phyloP scores from a whole-genome alignment of 306 rosid species.

The Mimosa pudica region DNA sequence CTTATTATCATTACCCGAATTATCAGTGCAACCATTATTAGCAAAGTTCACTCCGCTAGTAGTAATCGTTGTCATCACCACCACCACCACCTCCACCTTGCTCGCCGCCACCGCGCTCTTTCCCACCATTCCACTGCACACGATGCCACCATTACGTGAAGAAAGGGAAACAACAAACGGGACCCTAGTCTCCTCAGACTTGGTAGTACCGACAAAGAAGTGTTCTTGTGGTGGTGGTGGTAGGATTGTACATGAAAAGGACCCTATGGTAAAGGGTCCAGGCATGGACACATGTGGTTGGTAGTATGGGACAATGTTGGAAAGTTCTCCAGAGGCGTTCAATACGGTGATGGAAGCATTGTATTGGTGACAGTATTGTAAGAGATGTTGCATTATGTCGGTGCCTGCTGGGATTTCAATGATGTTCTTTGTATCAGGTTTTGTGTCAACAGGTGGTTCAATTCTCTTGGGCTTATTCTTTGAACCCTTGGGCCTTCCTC shows the following conservation, averaged over 20 bases:
- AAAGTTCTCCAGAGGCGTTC: conserved; percentile 50
- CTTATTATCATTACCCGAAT: background rate
- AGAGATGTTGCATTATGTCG: conserved; percentile 51
- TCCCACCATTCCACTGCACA: background rate
- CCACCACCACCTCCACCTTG: background rate
- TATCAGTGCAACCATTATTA: background rate
- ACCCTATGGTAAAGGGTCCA: conserved; percentile 52
- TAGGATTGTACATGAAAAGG: conserved; percentile 32
- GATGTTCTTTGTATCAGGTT: too few species aligned
- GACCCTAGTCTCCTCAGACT: background rate
- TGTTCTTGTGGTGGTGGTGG: too few species aligned
- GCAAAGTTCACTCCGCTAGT: too few species aligned
- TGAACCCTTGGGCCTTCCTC: conserved; percentile 71
- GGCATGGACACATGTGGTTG: conserved; percentile 33
- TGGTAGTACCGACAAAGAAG: background rate
- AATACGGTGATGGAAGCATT: conserved; percentile 43
- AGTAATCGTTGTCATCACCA: background rate
- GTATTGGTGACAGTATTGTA: conserved; percentile 42
- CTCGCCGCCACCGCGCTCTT: background rate
- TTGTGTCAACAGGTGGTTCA: too few species aligned
- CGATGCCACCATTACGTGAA: background rate
- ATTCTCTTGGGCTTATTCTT: conserved; percentile 59
- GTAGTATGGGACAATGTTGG: conserved; percentile 45
- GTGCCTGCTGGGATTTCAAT: conserved; percentile 58
- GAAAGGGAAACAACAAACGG: background rate